These are phyloP conservation scores for Debaryomycetaceae sp. DNA, from an alignment of 1,139 yeast species.

Conservation along the genomic window DNA sequence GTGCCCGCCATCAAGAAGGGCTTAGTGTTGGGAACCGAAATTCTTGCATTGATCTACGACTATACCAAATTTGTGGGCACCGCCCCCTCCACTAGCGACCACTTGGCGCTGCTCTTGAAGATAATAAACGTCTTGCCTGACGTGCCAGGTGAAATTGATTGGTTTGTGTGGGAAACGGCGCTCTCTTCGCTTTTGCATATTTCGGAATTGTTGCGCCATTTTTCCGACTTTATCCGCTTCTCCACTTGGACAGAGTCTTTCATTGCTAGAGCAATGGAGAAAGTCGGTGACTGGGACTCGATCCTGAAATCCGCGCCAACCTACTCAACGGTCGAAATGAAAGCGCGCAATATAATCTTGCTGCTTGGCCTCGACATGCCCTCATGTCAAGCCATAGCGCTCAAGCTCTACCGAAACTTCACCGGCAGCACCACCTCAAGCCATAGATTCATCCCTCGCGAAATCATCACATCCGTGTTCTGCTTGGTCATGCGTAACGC, in stretches of 20 bases:
- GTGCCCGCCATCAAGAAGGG: conserved; percentile 7
- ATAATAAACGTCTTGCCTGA: conserved; percentile 15
- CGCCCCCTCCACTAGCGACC: conserved; percentile 9
- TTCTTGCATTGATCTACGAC: conserved; percentile 25
- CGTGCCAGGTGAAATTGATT: conserved; percentile 12
- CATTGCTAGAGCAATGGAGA: conserved; percentile 10
- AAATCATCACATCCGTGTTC: conserved; percentile 24
- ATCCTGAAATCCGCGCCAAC: conserved; percentile 3
- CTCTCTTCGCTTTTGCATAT: conserved; percentile 23
- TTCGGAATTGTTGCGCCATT: conserved; percentile 18
- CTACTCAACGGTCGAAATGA: conserved; percentile 21
- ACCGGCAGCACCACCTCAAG: conserved; percentile 41
- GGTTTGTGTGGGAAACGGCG: conserved; percentile 17
- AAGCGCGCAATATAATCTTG: conserved; percentile 30
- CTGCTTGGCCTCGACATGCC: conserved; percentile 20
- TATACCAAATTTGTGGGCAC: conserved; percentile 22
- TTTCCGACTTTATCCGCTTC: conserved; percentile 14
- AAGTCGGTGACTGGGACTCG: conserved; percentile 17
- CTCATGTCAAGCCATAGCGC: conserved; percentile 21
- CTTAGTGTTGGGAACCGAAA: conserved; percentile 7
- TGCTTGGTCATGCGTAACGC: conserved; percentile 24
- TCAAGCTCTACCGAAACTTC: conserved; percentile 29
- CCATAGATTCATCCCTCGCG: conserved; percentile 35
- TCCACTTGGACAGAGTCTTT: conserved; percentile 12
- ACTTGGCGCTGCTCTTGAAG: conserved; percentile 17